Base-by-base conservation (phyloP, 2,329 filamentous ascomycete genomes). In the Penicillium hordei region DNA sequence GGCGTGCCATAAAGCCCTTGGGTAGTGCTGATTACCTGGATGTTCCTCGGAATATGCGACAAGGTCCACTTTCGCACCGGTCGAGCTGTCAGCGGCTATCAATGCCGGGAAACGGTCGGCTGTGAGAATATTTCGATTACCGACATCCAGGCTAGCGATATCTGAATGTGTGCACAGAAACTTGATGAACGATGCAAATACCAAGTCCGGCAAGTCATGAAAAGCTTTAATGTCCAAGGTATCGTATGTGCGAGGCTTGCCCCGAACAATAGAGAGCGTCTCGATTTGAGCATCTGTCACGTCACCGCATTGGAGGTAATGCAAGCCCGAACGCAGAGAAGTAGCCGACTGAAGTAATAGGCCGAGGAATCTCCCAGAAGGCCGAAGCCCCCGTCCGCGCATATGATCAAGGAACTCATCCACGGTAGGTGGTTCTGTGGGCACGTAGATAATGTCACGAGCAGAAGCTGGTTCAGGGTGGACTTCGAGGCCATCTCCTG, bases 401-500 rank as follows among this genome's bases (percentile, higher is more conserved):
- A 87, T 84, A 42, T 81, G 72, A 19, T 78, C 63, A 43, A 82
- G 77, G 34, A 88, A 77, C 12, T 79, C 74, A n/a, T 81, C 74
- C 19, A 82, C 65, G 0, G 76, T 78, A 6, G 85, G 85, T 15
- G 83, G 78, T 42, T 81, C 76, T 15, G 79, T 79, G 27, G 77
- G 78, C 12, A 86, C 78, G 68, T 86, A 86, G 1, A 85, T 82
- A 48, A 82, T 71, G 62, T 87, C 81, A 33, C 83, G 78, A 6
- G 83, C 81, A 31, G 83, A 86, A 15, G 74, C 72, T 9, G 85
- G 83, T 55, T 84, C 80, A 5, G 83, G 77, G 43, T 79, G 73
- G 10, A 83, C 75, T 66, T 87, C 84, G 57, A 72, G 78, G 23
- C 76, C 76, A 68, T 88, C 85, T 19, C 85, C 86, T 7, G 85